Conservation (phyloP, 1,284 basidiomycete genomes). For the Puccinia sorghi region DNA sequence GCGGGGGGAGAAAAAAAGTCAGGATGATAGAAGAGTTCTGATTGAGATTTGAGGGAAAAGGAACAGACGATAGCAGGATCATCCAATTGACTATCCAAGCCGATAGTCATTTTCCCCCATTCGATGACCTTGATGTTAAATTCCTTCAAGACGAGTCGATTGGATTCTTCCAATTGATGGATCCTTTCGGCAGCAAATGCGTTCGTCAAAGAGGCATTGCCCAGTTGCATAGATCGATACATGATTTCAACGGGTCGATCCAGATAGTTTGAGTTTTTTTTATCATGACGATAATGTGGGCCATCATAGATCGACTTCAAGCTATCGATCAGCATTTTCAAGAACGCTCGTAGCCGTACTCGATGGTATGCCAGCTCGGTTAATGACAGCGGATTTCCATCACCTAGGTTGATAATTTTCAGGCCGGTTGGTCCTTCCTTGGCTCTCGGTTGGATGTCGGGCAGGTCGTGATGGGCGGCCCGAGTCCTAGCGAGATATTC, state of each 20-base stretch:
- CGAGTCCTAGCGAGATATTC: constrained; percentile 38
- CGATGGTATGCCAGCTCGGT: constrained; percentile 36
- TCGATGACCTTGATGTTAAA: constrained; percentile 31
- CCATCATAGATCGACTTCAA: constrained; percentile 4
- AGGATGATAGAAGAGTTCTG: neutral
- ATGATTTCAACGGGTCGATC: constrained; percentile 22
- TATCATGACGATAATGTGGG: neutral
- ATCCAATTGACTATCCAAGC: constrained; percentile 37
- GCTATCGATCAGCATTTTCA: constrained; percentile 13
- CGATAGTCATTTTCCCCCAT: constrained; percentile 49
- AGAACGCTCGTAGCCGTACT: neutral
- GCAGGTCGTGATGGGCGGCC: neutral
- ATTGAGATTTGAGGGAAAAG: neutral
- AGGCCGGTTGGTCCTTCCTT: neutral
- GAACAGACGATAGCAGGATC: constrained; percentile 40
- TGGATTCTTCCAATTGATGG: constrained; percentile 36
- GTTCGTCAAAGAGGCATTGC: constrained; percentile 35
- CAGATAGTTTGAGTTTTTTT: neutral
- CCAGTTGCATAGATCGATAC: constrained; percentile 46
- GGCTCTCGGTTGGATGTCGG: neutral
- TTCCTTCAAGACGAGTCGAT: constrained; percentile 19
- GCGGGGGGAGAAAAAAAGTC: neutral
- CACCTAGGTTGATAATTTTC: constrained; percentile 4
- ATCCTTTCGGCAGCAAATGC: constrained; percentile 32
- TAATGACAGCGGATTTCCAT: constrained; percentile 30